Evolutionary conservation across 1,139 yeast genomes (phyloP), one percentile per base, ranked within the genome.

Genomic region (Citeromyces hawaiiensis): DNA sequence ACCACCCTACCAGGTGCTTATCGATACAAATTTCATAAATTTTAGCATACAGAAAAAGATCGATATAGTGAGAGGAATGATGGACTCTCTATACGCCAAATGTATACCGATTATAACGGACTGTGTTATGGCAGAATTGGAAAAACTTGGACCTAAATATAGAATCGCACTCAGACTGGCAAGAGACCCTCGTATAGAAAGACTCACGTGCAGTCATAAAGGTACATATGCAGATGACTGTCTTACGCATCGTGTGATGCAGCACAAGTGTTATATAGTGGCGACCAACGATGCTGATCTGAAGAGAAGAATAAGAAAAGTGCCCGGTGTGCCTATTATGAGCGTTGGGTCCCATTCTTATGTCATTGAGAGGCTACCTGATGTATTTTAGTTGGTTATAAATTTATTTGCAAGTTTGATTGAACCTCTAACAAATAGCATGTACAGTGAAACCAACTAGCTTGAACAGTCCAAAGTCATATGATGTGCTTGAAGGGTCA

Each of bases 181-280:
- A 30, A 81, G 86, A 50, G 98, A 91, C 55, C 96, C 96, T 36
- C 68, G 97, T 52, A 83, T 91, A 38, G 74, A 85, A 54, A 68
- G 97, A 45, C 67, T 91, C 37, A 83, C 79, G 36, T 91, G 98
- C 55, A 70, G 93, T 15, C 98, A 91, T 54, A 82, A 80, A 50
- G 98, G 98, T 15, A 91, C 96, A 0, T 91, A 91, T 66, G 98
- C 98, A 27, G 98, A 91, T 75, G 98, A 91, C 61, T 91, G 98
- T 59, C 61, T 91, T 33, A 97, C 91, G 21, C 80, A 83, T 55
- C 68, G 98, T 48, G 94, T 91, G 5, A 72, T 88, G 60, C 97
- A 88, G 54, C 97, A 91, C 61, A 91, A 91, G 56, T 91, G 98
- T 60, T 91, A 78, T 55, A 88, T 91, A 42, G 97, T 91, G 35